Percentiles rank a stretch among this genome's conserved stretches.
phyloP scores from a whole-genome alignment of 352 stramenopile genomes.

The Pythium grandisporangium region DNA sequence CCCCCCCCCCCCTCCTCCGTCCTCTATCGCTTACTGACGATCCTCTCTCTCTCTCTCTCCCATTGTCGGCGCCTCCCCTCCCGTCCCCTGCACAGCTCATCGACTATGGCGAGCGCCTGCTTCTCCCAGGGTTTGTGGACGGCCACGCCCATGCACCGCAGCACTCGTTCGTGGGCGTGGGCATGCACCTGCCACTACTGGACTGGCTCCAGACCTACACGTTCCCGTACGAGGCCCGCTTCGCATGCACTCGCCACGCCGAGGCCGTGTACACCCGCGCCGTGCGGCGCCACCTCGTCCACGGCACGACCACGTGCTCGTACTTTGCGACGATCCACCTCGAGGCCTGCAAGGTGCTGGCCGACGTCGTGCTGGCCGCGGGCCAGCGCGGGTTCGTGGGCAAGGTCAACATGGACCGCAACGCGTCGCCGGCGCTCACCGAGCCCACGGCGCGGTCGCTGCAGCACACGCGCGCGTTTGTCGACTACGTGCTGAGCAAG shows the following conservation, averaged over 20 bases:
- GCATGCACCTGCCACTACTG: slow-evolving; percentile 90
- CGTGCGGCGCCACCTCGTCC: slow-evolving; percentile 77
- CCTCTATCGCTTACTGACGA: no score
- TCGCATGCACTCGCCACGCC: slow-evolving; percentile 53
- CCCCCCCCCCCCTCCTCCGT: no score
- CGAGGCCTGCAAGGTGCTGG: slow-evolving; percentile 85
- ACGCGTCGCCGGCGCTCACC: slow-evolving; percentile 66
- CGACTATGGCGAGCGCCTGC: slow-evolving; percentile 61
- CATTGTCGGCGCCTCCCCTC: no score
- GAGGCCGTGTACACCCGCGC: slow-evolving; percentile 81
- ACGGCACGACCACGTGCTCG: slow-evolving; percentile 91
- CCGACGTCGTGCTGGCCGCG: slow-evolving; percentile 70
- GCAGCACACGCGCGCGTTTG: slow-evolving; percentile 77
- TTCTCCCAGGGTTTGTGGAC: slow-evolving; percentile 92
- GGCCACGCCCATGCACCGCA: slow-evolving; percentile 92
- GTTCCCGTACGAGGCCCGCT: slow-evolving; percentile 89
- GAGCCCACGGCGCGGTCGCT: slow-evolving; percentile 85
- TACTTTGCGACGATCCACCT: slow-evolving; percentile 93
- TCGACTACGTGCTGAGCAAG: slow-evolving; percentile 80
- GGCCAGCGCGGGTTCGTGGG: slow-evolving; percentile 89
- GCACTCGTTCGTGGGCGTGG: slow-evolving; percentile 90
- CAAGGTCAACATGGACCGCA: slow-evolving; percentile 96
- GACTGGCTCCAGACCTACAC: slow-evolving; percentile 93
- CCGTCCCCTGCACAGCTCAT: no score
- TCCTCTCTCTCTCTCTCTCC: no score